Evolutionary conservation across 1,139 yeast genomes (phyloP), one percentile per base, ranked within the genome.

Genomic region (Kluyveromyces marxianus): DNA sequence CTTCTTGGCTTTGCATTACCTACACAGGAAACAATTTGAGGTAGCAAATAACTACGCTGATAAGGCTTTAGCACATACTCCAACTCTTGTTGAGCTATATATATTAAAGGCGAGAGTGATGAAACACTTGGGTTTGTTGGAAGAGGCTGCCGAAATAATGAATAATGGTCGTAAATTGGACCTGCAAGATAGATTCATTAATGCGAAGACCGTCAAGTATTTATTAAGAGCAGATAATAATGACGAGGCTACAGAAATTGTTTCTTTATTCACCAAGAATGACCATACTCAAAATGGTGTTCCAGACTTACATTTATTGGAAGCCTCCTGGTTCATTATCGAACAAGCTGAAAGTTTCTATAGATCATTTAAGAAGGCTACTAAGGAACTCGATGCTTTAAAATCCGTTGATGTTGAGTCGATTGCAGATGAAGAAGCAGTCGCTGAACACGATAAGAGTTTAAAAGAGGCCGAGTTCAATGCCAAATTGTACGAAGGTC

Each of bases 141-240:
- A 54, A 1, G 74, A 71, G 31, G 97, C 97, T 4, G 77, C 85
- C 14, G 74, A 74, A 8, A 62, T 73, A 32, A 78, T 89, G 77
- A 76, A 83, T 51, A 74, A 72, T 47, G 97, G 95, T 3, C 77
- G 97, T 55, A 65, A 72, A 47, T 68, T 85, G 48, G 97, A 94
- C 60, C 72, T 85, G 50, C 96, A 88, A 64, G 99, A 92, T 65
- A 74, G 98, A 55, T 92, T 87, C 62, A 78, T 92, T 60, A 94
- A 92, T 66, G 79, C 96, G 48, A 90, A 89, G 62, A 74, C 96
- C 7, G 86, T 87, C 44, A 88, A 89, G 63, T 92, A 92, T 60
- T 78, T 76, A 48, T 68, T 92, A 50, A 76, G 97, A 57, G 92
- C 95, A n/a, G 78, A 86, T 58, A 68, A 77, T 49, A 74, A 87